Base-by-base conservation (phyloP, 805 yeast genomes). In the Yarrowia bubula region DNA sequence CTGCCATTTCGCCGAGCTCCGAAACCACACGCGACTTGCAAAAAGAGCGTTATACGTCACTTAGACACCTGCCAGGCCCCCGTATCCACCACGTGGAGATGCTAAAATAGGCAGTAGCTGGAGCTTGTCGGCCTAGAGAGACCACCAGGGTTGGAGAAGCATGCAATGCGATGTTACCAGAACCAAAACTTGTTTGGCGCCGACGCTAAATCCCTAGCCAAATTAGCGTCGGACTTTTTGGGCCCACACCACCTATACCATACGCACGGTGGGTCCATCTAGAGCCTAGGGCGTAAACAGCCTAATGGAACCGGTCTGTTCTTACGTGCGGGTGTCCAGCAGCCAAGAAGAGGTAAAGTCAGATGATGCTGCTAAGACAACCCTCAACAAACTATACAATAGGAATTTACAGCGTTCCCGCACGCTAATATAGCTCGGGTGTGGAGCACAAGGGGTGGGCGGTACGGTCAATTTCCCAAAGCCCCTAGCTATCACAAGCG, bases 191-290 rank as follows among this genome's bases (percentile, higher is more conserved):
- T 9, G n/a, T 14, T 41, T 17, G 55, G 41, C 10, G 31, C 55
- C 55, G 55, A 48, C 41, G 11, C 55, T 48, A 48, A 18, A 46
- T 7, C 10, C 4, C 18, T 48, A 48, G 39, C n/a, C 28, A 1
- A 15, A 6, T 35, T 48, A 48, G 55, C 55, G 41, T 48, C 55
- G 55, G 55, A 48, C 55, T 33, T 35, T n/a, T 32, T 47, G 15
- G 51, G 38, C 18, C 38, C n/a, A 31, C 51, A n/a, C 28, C 9
- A 4, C 4, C 28, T 22, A 22, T 22, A 22, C 28, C 28, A 22
- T 18, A 44, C 31, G 50, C n/a, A 44, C 50, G 7, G 50, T 44
- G 50, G 50, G 35, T 28, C 32, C 11, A 7, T 14, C 31, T 28
- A n/a, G 8, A 14, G 46, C 6, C 46, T 42, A 42, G 46, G 28